These are phyloP conservation scores for Simplicillium sp. DNA, from an alignment of 2,329 filamentous ascomycete genomes.

Conservation along the genomic window DNA sequence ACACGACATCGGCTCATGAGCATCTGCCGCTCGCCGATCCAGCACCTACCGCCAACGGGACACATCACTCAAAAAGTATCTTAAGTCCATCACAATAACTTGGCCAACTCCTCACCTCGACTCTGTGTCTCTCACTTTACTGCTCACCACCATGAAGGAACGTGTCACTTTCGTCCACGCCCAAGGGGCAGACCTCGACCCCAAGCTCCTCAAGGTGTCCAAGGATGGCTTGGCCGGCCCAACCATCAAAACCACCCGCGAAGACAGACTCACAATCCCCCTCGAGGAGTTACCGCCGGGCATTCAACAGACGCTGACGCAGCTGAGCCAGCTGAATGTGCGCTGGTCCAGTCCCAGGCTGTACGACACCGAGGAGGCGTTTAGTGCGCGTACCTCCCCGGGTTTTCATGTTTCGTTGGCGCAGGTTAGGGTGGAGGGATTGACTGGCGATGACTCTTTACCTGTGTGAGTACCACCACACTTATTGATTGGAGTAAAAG, in stretches of 20 bases:
- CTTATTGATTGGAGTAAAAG: neutral
- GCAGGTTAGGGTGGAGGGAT: constrained; percentile 24
- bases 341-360: constrained; percentile 59
- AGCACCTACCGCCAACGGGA: too few relatives aligned
- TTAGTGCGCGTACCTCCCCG: constrained; percentile 64
- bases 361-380: constrained; percentile 56
- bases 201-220: constrained; percentile 49
- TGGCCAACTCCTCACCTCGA: too few relatives aligned
- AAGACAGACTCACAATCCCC: constrained; percentile 69
- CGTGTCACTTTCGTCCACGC: constrained; percentile 71
- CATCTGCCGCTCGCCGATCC: too few relatives aligned
- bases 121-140: too few relatives aligned
- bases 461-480: neutral
- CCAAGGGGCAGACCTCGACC: constrained; percentile 54
- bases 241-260: constrained; percentile 56
- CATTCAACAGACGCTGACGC: constrained; percentile 50
- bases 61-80: too few relatives aligned
- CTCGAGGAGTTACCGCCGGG: constrained; percentile 65
- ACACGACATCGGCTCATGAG: too few relatives aligned
- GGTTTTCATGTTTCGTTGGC: constrained; percentile 77
- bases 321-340: constrained; percentile 65
- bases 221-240: constrained; percentile 45
- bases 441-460: constrained; percentile 11
- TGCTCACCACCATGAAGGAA: constrained; percentile 51
- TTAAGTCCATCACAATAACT: too few relatives aligned